phyloP scores from a whole-genome alignment of 805 yeast genomes.

The Starmerella roubikii region DNA sequence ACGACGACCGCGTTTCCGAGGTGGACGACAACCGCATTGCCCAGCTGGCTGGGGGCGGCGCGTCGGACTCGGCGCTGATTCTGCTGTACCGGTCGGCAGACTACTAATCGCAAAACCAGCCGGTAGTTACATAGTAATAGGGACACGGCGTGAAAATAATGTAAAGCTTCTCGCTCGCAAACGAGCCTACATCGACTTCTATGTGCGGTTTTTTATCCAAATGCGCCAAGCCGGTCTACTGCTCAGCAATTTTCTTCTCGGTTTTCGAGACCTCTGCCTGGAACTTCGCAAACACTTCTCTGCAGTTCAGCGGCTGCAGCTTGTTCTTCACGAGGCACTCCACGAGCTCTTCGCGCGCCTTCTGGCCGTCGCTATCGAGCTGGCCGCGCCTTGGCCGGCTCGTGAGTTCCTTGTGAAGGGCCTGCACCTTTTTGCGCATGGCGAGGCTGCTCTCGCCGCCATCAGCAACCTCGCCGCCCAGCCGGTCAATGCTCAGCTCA shows the following conservation, averaged over 20 bases:
- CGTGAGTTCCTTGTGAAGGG: conserved; percentile 23
- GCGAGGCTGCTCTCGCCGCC: conserved; percentile 14
- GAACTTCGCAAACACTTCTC: conserved; percentile 23
- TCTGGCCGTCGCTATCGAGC: conserved; percentile 21
- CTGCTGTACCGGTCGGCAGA: conserved; percentile 76
- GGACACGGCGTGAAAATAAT: too few relatives aligned
- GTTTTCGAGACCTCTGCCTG: conserved; percentile 14
- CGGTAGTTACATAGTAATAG: too few relatives aligned
- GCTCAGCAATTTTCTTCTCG: conserved; percentile 5
- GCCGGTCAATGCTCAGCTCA: conserved; percentile 13
- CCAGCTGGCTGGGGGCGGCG: conserved; percentile 90
- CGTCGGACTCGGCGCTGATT: conserved; percentile 85
- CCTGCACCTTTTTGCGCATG: conserved; percentile 22
- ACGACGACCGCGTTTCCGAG: conserved; percentile 74
- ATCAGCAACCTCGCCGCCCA: conserved; percentile 4
- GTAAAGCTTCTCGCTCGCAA: too few relatives aligned
- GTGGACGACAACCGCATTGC: conserved; percentile 77
- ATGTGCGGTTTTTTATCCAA: too few relatives aligned
- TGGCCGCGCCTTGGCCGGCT: conserved; percentile 24
- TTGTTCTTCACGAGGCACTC: conserved; percentile 23
- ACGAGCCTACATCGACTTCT: too few relatives aligned
- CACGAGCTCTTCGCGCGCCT: conserved; percentile 22
- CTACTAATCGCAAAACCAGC: neutral
- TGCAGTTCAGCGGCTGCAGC: conserved; percentile 25
- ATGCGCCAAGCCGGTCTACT: neutral